Base-by-base conservation (phyloP, 495 filamentous ascomycete species). In the Letharia lupina region DNA sequence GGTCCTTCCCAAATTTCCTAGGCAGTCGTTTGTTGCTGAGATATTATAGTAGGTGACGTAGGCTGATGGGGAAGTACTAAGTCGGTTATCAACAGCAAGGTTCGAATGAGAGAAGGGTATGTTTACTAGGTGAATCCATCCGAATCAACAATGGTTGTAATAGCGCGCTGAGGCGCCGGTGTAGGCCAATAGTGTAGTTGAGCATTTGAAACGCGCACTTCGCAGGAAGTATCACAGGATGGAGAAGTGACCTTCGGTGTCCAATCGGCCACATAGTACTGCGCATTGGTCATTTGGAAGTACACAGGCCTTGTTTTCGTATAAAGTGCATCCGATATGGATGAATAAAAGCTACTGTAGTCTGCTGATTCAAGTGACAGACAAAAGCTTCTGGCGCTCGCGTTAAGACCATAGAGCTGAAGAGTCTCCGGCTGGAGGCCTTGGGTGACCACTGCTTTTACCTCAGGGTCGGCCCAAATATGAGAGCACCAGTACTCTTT, bases 121-220 rank as follows among this genome's bases (percentile, higher is more conserved):
- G 35, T 33, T 60, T 41, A 60, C 57, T 60, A 60, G 15, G 57
- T 60, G 40, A 60, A 60, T 16, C 37, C 37, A 39, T 60, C 37
- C 20, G 57, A 39, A 15, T 39, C 57, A 18, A 60, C 57, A 15
- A 60, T n/a, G 7, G 57, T 41, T 39, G 31, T 41, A 39, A 60
- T 40, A 20, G 37, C 40, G 4, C 35, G 35, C 35, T 39, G 11
- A 20, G 37, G 35, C 40, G 37, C 57, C 16, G 57, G 57, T 18
- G 57, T 60, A 39, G 57, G 57, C 57, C 57, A 60, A 39, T 41
- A 60, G 35, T 33, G 40, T 35, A 60, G 11, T 39, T 60, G 57
- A 8, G 33, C 57, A 41, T 10, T 16, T 40, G 11, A 18, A 40
- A 60, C 57, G 4, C n/a, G 31, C 20, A 60, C 16, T 37, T 60